phyloP scores from a whole-genome alignment of 164 flowering plant species.

The Nymphaea colorata region DNA sequence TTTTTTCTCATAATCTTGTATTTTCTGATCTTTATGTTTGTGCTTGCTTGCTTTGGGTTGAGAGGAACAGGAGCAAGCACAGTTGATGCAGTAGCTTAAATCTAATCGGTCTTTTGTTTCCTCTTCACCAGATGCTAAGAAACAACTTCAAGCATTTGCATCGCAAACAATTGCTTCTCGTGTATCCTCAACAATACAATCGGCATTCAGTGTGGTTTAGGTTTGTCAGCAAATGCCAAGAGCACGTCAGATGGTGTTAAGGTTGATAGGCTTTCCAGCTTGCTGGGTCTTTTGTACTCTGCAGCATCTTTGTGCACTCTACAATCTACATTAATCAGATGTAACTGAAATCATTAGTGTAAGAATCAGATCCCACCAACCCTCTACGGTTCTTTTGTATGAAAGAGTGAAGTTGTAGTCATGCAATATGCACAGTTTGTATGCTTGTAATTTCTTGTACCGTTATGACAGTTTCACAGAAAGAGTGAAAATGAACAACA shows the following conservation, averaged over 20 bases:
- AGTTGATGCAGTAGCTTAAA: not conserved
- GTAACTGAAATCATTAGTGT: not conserved
- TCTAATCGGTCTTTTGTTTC: not conserved
- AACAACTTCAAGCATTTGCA: constrained; percentile 89
- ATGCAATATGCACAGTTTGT: not conserved
- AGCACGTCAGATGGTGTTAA: not conserved
- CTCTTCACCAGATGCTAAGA: constrained; percentile 69
- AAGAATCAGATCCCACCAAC: not conserved
- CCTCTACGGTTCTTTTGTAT: not conserved
- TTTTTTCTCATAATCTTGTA: too few species aligned
- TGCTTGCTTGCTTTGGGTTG: too few species aligned
- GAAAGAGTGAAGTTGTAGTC: not conserved
- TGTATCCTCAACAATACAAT: constrained; percentile 58
- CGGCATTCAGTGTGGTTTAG: constrained; percentile 74
- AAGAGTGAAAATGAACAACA: too few species aligned
- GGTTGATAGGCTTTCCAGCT: not conserved
- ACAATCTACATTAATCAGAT: too few species aligned
- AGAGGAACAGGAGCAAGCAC: too few species aligned
- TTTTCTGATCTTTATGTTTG: too few species aligned
- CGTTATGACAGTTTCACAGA: too few species aligned
- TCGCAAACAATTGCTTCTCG: constrained; percentile 64
- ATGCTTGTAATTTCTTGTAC: too few species aligned
- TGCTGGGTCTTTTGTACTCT: not conserved
- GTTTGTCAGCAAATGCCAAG: constrained; percentile 1
- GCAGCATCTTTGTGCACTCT: not conserved